These are phyloP conservation scores for Laetiporus sulphureus DNA, from an alignment of 1,284 basidiomycete species.

Conservation along the genomic window DNA sequence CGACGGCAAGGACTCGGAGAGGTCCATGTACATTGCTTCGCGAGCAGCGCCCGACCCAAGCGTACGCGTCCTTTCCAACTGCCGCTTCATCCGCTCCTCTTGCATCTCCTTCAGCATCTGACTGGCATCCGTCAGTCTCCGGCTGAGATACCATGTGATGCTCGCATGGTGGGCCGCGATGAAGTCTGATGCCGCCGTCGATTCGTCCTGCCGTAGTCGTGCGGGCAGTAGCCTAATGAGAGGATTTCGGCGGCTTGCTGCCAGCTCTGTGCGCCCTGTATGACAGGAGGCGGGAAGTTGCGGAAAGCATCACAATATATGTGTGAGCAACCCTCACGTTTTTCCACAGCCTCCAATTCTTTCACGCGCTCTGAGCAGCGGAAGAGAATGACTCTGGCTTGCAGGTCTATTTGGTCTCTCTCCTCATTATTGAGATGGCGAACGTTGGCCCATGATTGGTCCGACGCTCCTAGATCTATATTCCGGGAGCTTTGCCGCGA, in stretches of 20 bases:
- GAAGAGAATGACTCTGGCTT: constrained; percentile 76
- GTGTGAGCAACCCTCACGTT: too few relatives aligned
- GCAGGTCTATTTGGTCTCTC: constrained; percentile 86
- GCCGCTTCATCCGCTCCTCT: constrained; percentile 78
- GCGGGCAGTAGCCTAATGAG: constrained; percentile 60
- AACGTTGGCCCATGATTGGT: constrained; percentile 59
- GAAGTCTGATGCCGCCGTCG: constrained; percentile 57
- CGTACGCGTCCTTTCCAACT: constrained; percentile 71
- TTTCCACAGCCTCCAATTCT: constrained; percentile 81
- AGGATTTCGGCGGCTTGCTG: constrained; percentile 53
- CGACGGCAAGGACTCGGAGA: constrained; percentile 17
- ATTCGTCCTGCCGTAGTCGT: constrained; percentile 54
- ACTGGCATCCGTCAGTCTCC: constrained; percentile 71
- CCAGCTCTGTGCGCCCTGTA: constrained; percentile 59
- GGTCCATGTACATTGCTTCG: constrained; percentile 42
- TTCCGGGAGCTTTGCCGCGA: constrained; percentile 42
- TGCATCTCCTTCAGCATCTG: constrained; percentile 81
- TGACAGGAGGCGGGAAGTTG: too few relatives aligned
- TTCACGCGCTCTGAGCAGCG: constrained; percentile 80
- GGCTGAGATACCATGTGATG: constrained; percentile 81
- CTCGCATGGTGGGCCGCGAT: constrained; percentile 78
- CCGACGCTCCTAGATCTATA: constrained; percentile 47
- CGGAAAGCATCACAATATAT: too few relatives aligned
- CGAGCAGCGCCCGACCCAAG: constrained; percentile 68
- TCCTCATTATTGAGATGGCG: constrained; percentile 78